Conservation (phyloP, 75 land plant genomes). For the Sequoiadendron giganteum region DNA sequence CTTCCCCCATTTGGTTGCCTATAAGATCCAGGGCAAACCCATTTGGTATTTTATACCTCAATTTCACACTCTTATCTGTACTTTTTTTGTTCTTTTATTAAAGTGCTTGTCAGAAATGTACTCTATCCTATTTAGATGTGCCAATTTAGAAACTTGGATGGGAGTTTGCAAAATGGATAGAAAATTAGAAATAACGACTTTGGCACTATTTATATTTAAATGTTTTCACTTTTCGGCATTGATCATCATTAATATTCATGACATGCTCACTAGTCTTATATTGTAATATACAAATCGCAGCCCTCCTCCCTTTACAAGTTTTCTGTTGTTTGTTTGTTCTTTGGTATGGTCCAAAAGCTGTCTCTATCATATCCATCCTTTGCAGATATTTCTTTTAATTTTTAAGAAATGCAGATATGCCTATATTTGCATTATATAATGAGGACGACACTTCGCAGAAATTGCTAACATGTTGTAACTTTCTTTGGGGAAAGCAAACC, state of each 20-base stretch:
- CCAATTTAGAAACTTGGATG: not conserved
- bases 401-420: too few species aligned
- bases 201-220: not conserved
- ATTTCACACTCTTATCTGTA: not conserved
- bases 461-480: too few species aligned
- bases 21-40: not conserved
- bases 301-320: not conserved
- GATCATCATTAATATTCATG: not conserved
- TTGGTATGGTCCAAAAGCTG: not conserved
- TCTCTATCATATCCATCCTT: not conserved
- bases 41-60: not conserved
- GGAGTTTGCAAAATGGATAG: not conserved
- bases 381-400: not conserved
- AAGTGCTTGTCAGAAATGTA: not conserved
- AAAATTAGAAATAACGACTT: too few species aligned
- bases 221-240: not conserved
- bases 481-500: too few species aligned
- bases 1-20: not conserved
- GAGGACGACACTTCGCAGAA: too few species aligned
- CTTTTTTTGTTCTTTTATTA: not conserved
- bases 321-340: not conserved
- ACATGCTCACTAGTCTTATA: not conserved
- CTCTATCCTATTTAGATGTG: not conserved
- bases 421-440: too few species aligned
- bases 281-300: not conserved